Evolutionary conservation across 768 basidiomycete genomes (phyloP), one percentile per base, ranked within the genome.

Genomic region (Collybiopsis luxurians): DNA sequence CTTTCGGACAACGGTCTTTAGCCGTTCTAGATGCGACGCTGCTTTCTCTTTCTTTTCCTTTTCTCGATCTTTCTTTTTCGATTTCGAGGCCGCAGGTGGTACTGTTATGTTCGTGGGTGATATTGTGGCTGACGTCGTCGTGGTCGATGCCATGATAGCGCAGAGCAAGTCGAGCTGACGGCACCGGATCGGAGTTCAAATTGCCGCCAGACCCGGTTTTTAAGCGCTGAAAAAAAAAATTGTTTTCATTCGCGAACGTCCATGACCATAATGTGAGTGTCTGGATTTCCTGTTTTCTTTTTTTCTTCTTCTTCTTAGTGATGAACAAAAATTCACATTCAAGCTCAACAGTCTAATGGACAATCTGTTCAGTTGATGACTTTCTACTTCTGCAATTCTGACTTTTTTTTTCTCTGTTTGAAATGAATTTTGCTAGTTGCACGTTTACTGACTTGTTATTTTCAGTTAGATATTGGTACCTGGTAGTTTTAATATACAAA

Each of bases 1-100:
- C 38, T 92, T 76, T 42, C 96, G 85, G 17, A 98, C 87, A 61
- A 97, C 81, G 28, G 86, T 86, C 79, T 99, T 98, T 64, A 94
- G 74, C 4, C 89, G 83, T 59, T 89, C 87, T 4, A 71, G 3
- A 23, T 55, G 54, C 17, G 44, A 44, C 3, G 27, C 62, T 38
- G 64, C 72, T 28, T 58, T 57, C 59, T 74, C 72, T 59, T 71
- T 75, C 44, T 68, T 57, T 50, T 73, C 69, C 63, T 70, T 45
- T 10, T 54, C 43, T 13, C 31, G 26, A 21, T 27, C 53, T 26
- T 74, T 71, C 57, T 73, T 76, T 64, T 66, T 71, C 26, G 67
- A 54, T 61, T 73, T 79, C n/a, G 65, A 66, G 13, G 66, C 54
- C 34, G 66, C 48, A 55, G 68, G 69, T 26, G 64, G 21, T 9